Evolutionary conservation across 306 rosid genomes (phyloP).

Genomic region (Citrullus mucosospermus): DNA sequence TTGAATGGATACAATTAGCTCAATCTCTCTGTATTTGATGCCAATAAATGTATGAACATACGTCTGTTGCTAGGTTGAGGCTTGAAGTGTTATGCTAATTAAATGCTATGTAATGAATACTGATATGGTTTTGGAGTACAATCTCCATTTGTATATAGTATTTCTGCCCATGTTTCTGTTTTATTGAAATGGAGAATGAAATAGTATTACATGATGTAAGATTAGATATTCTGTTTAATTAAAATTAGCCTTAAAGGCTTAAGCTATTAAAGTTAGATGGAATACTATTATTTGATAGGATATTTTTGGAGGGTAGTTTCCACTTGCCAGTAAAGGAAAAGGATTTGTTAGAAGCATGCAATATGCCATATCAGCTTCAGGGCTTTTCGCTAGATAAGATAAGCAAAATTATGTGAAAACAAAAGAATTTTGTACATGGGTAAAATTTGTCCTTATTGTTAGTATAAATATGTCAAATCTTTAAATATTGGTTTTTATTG

Average conservation of each 20-base stretch:
- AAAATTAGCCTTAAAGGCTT: neutral
- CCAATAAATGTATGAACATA: neutral
- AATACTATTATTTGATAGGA: neutral
- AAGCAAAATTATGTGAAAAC: neutral
- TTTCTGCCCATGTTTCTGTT: neutral
- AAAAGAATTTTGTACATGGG: neutral
- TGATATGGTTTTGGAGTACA: neutral
- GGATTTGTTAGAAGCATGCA: neutral
- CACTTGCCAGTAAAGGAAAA: neutral
- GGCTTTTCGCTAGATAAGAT: neutral
- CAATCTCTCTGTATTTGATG: neutral
- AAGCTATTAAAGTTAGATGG: neutral
- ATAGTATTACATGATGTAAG: neutral
- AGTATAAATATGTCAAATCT: neutral
- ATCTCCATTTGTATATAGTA: neutral
- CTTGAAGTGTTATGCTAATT: neutral
- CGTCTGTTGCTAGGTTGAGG: constrained; percentile 5
- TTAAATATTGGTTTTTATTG: neutral
- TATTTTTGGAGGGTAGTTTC: neutral
- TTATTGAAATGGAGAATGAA: neutral
- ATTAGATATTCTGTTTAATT: neutral
- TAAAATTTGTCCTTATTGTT: neutral
- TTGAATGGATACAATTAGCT: constrained; percentile 1
- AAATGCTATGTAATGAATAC: neutral
- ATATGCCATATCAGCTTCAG: neutral